Evolutionary conservation across 176 grass and related monocot species (phyloP), one percentile per base, ranked within the genome.

Genomic region (Carex scoparia): DNA sequence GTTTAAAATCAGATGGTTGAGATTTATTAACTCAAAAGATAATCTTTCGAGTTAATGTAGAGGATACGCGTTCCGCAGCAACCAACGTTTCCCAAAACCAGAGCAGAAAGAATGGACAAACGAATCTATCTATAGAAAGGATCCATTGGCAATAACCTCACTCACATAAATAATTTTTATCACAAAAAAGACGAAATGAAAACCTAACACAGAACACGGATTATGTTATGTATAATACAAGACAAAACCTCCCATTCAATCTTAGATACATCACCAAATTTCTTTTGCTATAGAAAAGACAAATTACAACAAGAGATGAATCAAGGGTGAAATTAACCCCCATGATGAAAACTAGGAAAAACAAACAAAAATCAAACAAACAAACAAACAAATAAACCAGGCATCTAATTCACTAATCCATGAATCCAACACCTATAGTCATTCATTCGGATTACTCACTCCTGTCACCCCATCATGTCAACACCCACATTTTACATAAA

Each of bases 381-480:
- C 60, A 53, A 83, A 65, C 80, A 67, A 83, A 67, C 81, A 83
- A 83, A 68, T 33, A 67, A 83, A 83, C 81, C 79, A 65, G 42
- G 64, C 81, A 83, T 83, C 81, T 83, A 83, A 65, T 83, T 53
- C 81, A 67, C 81, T 83, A 83, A 44, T 53, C 58, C 59, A 81
- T 81, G 79, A 81, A 81, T 65, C 40, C 79, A 81, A 81, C 60
- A 62, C 56, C 61, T 66, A 83, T 51, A 66, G 38, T 76, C 71
- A 76, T 76, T 56, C 19, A 23, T 23, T 23, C 23, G 23, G 23
- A 23, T 23, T 23, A 23, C 48, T 78, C 61, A 2, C 51, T 57
- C 74, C 74, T 57, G 51, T 78, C 74, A 35, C 49, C 74, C 14
- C 51, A 78, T 78, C 74, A 78, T 78, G 51, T 57, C 74, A 56